A percentile compares a stretch with the other conserved stretches of the same genome.
Evolutionary conservation across 306 rosid genomes (phyloP).

Genomic region (Ormosia emarginata): DNA sequence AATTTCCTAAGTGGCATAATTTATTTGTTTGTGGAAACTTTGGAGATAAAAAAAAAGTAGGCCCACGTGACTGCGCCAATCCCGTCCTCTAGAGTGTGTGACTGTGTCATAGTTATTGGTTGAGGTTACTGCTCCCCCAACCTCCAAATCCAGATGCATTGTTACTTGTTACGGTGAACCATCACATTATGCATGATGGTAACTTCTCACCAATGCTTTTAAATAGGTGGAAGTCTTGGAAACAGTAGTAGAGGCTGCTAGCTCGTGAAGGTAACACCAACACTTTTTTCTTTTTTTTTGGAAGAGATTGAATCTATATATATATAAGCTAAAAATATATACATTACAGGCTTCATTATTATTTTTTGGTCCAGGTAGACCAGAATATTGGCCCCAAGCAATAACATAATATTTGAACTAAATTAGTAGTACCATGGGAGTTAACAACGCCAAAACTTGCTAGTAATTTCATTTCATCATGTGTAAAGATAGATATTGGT

Average conservation of each 20-base stretch:
- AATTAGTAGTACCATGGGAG: background rate
- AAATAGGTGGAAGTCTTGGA: background rate
- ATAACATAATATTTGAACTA: background rate
- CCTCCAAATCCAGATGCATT: conserved; percentile 21
- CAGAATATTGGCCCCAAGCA: background rate
- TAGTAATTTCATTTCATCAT: conserved; percentile 16
- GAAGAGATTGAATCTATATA: background rate
- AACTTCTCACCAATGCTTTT: conserved; percentile 28
- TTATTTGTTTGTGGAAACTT: conserved; percentile 10
- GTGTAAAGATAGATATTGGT: conserved; percentile 13
- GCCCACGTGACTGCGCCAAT: conserved; percentile 34
- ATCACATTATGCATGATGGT: conserved; percentile 26
- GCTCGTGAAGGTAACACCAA: conserved; percentile 15
- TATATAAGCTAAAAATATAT: background rate
- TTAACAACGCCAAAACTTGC: background rate
- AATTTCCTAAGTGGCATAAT: background rate
- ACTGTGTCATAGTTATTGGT: conserved; percentile 20
- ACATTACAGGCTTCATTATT: background rate
- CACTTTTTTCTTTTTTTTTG: background rate
- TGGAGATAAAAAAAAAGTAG: conserved; percentile 7
- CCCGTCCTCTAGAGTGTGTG: background rate
- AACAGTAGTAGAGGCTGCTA: conserved; percentile 8
- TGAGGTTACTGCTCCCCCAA: conserved; percentile 28
- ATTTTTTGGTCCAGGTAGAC: background rate
- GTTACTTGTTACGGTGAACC: conserved; percentile 19